Evolutionary conservation across 2,329 filamentous ascomycete genomes (phyloP).

Genomic region (Parascedosporium putredinis): DNA sequence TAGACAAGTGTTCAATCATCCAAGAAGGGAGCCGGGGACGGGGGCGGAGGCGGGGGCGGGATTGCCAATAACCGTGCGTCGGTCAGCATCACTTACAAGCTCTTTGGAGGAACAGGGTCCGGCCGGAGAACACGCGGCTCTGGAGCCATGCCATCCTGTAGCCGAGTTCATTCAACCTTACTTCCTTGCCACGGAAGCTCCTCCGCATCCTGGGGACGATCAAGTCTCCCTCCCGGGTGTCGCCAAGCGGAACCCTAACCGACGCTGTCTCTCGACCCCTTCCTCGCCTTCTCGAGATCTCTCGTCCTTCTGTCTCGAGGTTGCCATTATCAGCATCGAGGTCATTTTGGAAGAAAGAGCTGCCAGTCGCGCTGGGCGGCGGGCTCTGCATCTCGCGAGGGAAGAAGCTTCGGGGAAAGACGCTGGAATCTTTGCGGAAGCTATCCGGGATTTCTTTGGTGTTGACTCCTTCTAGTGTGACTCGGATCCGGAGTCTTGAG

Average conservation of each 20-base stretch:
- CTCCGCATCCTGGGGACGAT: constrained; percentile 65
- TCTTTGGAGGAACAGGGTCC: constrained; percentile 81
- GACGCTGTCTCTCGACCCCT: constrained; percentile 25
- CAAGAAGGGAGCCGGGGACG: no score
- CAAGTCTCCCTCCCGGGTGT: constrained; percentile 63
- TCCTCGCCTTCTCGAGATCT: constrained; percentile 8
- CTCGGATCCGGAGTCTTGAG: constrained; percentile 74
- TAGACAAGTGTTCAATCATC: no score
- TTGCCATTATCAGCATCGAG: constrained; percentile 39
- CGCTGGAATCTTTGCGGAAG: constrained; percentile 80
- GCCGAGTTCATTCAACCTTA: constrained; percentile 84
- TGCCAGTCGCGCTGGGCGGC: constrained; percentile 63
- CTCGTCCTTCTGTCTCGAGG: constrained; percentile 39
- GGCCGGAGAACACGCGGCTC: constrained; percentile 78
- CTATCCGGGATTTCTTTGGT: constrained; percentile 95
- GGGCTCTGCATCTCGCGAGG: constrained; percentile 87
- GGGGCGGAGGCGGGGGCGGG: no score
- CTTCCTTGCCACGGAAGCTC: constrained; percentile 64
- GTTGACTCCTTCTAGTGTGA: constrained; percentile 86
- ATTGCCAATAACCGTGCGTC: no score
- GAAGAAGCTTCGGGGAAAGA: constrained; percentile 86
- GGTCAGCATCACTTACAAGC: constrained; percentile 56
- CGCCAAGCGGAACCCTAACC: constrained; percentile 54
- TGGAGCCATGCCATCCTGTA: constrained; percentile 97
- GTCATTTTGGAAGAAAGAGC: constrained; percentile 64